Evolutionary conservation across 257 asterid species (phyloP).

Genomic region (Galeopsis tetrahit): DNA sequence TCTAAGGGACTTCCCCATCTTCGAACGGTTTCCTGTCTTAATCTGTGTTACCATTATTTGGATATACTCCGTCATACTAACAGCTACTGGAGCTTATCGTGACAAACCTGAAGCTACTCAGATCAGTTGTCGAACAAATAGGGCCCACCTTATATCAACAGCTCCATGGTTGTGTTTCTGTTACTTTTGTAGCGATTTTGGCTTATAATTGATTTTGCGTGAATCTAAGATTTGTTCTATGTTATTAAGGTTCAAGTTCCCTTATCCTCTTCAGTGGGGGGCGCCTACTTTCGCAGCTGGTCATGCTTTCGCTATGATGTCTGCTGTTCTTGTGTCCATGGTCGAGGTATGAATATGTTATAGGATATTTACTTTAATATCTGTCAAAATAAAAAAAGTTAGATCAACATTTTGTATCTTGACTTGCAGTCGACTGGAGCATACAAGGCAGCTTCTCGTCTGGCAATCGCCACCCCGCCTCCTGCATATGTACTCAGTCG

Average conservation of each 20-base stretch:
- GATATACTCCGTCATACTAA: slow-evolving; percentile 81
- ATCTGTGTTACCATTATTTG: slow-evolving; percentile 75
- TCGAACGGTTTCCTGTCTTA: slow-evolving; percentile 88
- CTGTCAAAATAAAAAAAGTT: neutral
- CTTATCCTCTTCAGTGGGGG: slow-evolving; percentile 99
- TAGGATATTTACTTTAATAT: neutral
- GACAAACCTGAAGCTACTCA: slow-evolving; percentile 61
- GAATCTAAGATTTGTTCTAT: slow-evolving; percentile 24
- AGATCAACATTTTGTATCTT: slow-evolving; percentile 9
- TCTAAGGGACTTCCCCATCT: slow-evolving; percentile 86
- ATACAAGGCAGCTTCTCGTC: slow-evolving; percentile 95
- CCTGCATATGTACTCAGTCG: slow-evolving; percentile 98
- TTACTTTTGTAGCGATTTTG: neutral
- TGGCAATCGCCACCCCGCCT: slow-evolving; percentile 99
- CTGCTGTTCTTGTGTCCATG: slow-evolving; percentile 98
- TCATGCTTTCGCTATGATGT: slow-evolving; percentile 94
- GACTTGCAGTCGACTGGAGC: slow-evolving; percentile 90
- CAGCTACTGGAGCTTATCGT: slow-evolving; percentile 93
- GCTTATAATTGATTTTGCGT: neutral
- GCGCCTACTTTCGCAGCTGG: slow-evolving; percentile 95
- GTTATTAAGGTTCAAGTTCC: slow-evolving; percentile 80
- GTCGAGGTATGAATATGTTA: slow-evolving; percentile 67
- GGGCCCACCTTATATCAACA: slow-evolving; percentile 79
- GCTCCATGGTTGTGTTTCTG: slow-evolving; percentile 81
- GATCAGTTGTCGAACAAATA: slow-evolving; percentile 84